Conservation (phyloP, 768 basidiomycete species). For the Naganishia antarctica region DNA sequence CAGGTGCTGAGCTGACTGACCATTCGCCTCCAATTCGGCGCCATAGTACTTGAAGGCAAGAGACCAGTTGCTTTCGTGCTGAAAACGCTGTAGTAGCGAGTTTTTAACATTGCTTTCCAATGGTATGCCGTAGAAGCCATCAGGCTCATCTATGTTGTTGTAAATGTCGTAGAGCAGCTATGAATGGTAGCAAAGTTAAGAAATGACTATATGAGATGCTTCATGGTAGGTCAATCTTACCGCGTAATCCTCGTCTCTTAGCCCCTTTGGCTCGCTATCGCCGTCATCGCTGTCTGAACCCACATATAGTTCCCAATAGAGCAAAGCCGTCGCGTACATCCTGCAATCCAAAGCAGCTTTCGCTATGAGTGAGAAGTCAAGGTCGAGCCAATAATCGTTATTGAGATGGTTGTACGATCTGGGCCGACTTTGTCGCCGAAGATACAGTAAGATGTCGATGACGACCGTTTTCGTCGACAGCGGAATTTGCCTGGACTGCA, state of each 20-base stretch:
- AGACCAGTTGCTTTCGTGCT: conserved; percentile 89
- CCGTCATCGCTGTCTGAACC: conserved; percentile 51
- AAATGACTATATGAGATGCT: too few species aligned
- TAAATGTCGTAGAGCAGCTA: conserved; percentile 85
- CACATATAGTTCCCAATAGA: conserved; percentile 76
- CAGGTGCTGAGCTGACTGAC: conserved; percentile 54
- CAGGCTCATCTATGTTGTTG: conserved; percentile 90
- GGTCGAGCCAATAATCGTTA: conserved; percentile 62
- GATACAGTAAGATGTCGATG: conserved; percentile 71
- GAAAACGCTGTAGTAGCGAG: conserved; percentile 76
- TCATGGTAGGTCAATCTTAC: too few species aligned
- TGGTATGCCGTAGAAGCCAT: conserved; percentile 93
- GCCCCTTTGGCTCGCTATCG: not conserved
- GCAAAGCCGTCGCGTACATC: conserved; percentile 79
- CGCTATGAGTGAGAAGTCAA: conserved; percentile 70
- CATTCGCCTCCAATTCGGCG: conserved; percentile 63
- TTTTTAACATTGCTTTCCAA: conserved; percentile 64
- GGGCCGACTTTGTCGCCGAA: conserved; percentile 62
- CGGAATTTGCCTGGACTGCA: not conserved
- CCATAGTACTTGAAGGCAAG: conserved; percentile 87
- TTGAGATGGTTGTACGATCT: conserved; percentile 42
- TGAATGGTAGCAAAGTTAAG: too few species aligned
- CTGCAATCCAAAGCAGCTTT: conserved; percentile 69
- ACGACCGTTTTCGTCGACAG: conserved; percentile 47
- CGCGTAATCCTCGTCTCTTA: not conserved